Evolutionary conservation across 2,329 filamentous ascomycete species (phyloP), one percentile per base, ranked within the genome.

Genomic region (Alternaria gansuensis): DNA sequence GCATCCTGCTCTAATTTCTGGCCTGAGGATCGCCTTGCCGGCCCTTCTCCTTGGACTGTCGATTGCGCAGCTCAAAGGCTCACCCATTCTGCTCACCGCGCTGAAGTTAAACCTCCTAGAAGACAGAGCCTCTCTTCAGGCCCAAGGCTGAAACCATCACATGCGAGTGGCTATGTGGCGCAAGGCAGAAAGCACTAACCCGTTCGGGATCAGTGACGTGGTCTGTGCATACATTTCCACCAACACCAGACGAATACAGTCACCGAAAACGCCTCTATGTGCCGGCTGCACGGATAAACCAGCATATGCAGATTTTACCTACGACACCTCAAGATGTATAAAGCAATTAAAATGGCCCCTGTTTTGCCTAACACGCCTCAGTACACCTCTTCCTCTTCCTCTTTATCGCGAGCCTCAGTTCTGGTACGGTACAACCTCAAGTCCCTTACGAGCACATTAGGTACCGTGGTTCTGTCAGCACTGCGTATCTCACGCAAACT

Each of bases 171-270:
- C 57, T 51, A 45, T 48, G 56, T 21, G 60, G 51, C 51, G 54
- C 62, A 63, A 67, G 66, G 64, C 66, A 64, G 60, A 67, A 21
- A 33, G 14, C n/a, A 26, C 33, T 45, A 45, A 24, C 24, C 31
- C 17, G 2, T 50, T 6, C 11, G 4, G 7, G 17, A 29, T 13
- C 36, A 58, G 56, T 33, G 13, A 3, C 4, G 3, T 10, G 46
- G 39, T 3, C 53, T 43, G 51, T 55, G 57, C 59, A 43, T 54
- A 52, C 26, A 59, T 45, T 29, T 39, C 52, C 48, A 50, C 48
- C 33, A 50, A 36, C 48, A 50, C 44, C 21, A 48, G 3, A 51
- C 51, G 9, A 54, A 55, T n/a, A 34, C 1, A 24, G 26, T 59
- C 56, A 59, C 45, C 51, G 56, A 39, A 21, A 40, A n/a, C 6